Evolutionary conservation across 768 basidiomycete species (phyloP).

Genomic region (Panaeolus papilionaceus): DNA sequence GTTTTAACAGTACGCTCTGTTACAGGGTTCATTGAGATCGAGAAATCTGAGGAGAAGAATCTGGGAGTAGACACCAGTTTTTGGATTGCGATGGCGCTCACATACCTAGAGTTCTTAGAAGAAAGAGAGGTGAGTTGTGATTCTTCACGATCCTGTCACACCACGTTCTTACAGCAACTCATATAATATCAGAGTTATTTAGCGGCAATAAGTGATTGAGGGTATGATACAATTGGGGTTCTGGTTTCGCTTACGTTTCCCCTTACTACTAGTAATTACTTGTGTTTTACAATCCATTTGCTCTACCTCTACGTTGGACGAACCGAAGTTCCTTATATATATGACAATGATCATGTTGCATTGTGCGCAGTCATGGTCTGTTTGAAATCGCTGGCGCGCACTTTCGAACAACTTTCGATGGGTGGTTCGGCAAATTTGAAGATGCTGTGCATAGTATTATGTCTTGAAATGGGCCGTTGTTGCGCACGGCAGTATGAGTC

Average conservation of each 20-base stretch:
- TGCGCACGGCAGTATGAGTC: too few relatives aligned
- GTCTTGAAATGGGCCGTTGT: too few relatives aligned
- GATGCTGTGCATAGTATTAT: too few relatives aligned
- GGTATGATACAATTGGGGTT: background rate
- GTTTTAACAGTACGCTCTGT: conserved; percentile 61
- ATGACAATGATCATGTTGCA: too few relatives aligned
- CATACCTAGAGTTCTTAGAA: conserved; percentile 78
- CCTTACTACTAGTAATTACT: too few relatives aligned
- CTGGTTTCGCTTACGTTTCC: background rate
- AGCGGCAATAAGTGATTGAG: conserved; percentile 54
- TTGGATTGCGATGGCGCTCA: conserved; percentile 76
- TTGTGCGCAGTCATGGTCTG: too few relatives aligned
- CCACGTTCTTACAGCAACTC: background rate
- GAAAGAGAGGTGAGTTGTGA: conserved; percentile 72
- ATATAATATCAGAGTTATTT: conserved; percentile 54
- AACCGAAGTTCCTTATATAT: too few relatives aligned
- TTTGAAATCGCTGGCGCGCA: too few relatives aligned
- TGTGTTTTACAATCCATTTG: too few relatives aligned
- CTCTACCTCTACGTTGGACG: too few relatives aligned
- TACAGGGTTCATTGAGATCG: conserved; percentile 69
- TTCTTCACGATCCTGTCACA: background rate
- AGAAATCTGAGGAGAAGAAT: conserved; percentile 56
- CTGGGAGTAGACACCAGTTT: conserved; percentile 80
- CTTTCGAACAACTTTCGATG: too few relatives aligned
- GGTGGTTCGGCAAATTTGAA: too few relatives aligned